Evolutionary conservation across 2,329 filamentous ascomycete genomes (phyloP).

Genomic region (Microcyclospora tardicrescens): DNA sequence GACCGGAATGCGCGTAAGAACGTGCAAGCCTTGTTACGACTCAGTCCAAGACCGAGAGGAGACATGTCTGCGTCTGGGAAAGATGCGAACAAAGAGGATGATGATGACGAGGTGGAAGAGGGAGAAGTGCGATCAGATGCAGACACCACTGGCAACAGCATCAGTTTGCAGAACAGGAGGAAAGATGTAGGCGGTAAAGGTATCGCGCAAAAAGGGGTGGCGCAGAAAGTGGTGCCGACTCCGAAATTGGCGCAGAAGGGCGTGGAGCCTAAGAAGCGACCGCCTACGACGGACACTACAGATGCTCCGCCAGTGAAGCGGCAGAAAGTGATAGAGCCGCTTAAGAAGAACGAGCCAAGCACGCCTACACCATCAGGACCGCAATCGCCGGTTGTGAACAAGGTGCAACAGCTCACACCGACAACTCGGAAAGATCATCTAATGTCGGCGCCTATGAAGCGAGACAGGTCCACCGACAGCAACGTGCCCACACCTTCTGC

Average conservation of each 20-base stretch:
- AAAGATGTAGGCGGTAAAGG: too few relatives aligned
- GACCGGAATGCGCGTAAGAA: conserved; percentile 1
- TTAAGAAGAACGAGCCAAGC: conserved; percentile 12
- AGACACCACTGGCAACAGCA: not conserved
- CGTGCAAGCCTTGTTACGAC: too few relatives aligned
- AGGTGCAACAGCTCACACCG: conserved; percentile 15
- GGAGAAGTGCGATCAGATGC: not conserved
- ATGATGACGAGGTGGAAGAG: not conserved
- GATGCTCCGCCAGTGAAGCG: conserved; percentile 14
- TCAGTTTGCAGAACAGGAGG: too few relatives aligned
- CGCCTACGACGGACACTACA: conserved; percentile 2
- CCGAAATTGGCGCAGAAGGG: too few relatives aligned
- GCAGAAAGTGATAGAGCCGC: conserved; percentile 5
- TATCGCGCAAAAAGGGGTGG: conserved; percentile 13
- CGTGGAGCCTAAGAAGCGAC: conserved; percentile 4
- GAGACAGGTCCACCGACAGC: conserved; percentile 14
- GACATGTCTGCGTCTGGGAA: not conserved
- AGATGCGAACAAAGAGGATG: not conserved
- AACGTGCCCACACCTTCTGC: conserved; percentile 13
- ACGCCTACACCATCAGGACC: conserved; percentile 8
- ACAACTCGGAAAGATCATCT: conserved; percentile 17
- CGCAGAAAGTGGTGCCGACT: conserved; percentile 16
- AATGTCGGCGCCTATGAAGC: conserved; percentile 11
- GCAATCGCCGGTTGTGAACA: too few relatives aligned
- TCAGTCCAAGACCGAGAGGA: too few relatives aligned